These are phyloP conservation scores for Penicillium glabrum DNA, from an alignment of 2,329 filamentous ascomycete genomes.

Conservation along the genomic window DNA sequence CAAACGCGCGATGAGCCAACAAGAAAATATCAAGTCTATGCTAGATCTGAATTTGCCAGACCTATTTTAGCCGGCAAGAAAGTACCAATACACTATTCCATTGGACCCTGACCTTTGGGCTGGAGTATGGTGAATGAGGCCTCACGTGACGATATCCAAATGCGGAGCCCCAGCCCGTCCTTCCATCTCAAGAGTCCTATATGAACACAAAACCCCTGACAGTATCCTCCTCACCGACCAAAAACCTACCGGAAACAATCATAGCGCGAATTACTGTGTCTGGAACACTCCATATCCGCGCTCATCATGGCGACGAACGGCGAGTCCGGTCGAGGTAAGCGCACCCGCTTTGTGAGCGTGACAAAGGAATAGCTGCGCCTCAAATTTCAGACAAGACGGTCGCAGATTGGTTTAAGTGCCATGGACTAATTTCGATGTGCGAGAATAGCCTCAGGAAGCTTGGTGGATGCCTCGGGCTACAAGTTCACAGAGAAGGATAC, in stretches of 20 bases:
- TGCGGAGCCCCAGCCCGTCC: slow-evolving; percentile 29
- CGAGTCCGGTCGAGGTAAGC: slow-evolving; percentile 35
- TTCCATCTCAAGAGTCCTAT: slow-evolving; percentile 14
- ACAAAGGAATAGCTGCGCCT: background rate
- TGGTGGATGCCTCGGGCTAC: slow-evolving; percentile 48
- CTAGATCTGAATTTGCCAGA: background rate
- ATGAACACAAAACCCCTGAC: slow-evolving; percentile 5
- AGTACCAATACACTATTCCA: background rate
- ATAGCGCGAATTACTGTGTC: slow-evolving; percentile 4
- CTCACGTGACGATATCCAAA: slow-evolving; percentile 24
- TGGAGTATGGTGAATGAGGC: background rate
- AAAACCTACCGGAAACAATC: background rate
- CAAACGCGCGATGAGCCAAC: background rate
- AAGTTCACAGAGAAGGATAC: slow-evolving; percentile 47
- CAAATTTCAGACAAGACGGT: background rate
- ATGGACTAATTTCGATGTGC: slow-evolving; percentile 3
- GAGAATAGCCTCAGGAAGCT: slow-evolving; percentile 29
- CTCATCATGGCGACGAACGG: slow-evolving; percentile 38
- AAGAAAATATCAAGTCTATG: background rate
- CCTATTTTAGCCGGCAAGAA: background rate
- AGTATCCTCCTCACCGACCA: background rate
- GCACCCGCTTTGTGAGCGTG: slow-evolving; percentile 8
- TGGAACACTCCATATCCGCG: slow-evolving; percentile 4
- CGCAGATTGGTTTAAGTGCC: background rate
- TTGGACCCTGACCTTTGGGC: background rate